Base-by-base conservation (phyloP, 148 eudicot genomes). In the Vaccinium darrowii region DNA sequence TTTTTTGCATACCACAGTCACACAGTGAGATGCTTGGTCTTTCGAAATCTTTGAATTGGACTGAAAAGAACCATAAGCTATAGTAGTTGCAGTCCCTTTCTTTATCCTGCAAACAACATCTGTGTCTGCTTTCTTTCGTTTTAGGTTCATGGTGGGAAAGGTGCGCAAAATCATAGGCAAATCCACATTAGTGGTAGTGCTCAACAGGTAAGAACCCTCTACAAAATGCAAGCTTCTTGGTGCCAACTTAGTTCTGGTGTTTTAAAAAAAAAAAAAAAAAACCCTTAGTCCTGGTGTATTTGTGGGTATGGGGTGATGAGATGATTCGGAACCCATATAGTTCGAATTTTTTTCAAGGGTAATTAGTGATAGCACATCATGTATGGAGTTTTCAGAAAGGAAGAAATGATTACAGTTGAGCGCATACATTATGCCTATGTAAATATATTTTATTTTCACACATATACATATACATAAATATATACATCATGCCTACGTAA, bases 111-210 rank as follows among this genome's bases (percentile, higher is more conserved):
- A 52, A 84, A 12, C 62, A 50, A 25, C 67, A 52, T 53, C 7
- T 50, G 11, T 63, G 14, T 57, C 5, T 85, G 19, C 21, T 58
- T 80, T 78, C 67, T 65, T 67, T 53, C 23, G 63, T 87, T 86
- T 82, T 84, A 95, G 98, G 98, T 95, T 60, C 83, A 91, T 88
- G 98, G 98, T 83, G 98, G 91, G 71, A 94, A 92, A 91, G 98
- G 98, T 81, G 96, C 90, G 90, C 93, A 92, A 72, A 92, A 91
- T 76, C 94, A 91, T 82, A 92, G 98, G 86, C 98, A 94, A 86
- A 91, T 95, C 86, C 98, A 94, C 88, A 90, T 96, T 85, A 91
- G 89, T 88, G 98, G 98, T 79, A 88, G 90, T 86, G 88, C 94
- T 85, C 93, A 91, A 81, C 98, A 96, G 94, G 98, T 93, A 84